Evolutionary conservation across 2,329 filamentous ascomycete genomes (phyloP), one percentile per base, ranked within the genome.

Genomic region (Colletotrichum acutatum): DNA sequence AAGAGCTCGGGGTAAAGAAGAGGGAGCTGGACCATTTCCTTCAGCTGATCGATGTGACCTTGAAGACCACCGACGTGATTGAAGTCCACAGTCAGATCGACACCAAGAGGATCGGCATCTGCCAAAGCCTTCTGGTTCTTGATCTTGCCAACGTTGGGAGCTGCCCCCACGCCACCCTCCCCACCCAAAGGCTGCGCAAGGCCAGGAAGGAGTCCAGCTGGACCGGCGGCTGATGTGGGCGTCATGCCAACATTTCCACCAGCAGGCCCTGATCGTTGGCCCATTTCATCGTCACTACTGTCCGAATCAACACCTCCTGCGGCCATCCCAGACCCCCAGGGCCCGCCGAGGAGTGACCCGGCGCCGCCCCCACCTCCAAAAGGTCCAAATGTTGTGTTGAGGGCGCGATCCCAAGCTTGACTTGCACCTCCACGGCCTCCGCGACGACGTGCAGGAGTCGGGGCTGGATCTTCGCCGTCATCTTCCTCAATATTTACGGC

Each of bases 11-110:
- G 97, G 79, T 99, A 99, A 6, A 98, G 89, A 24, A 99, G 86
- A 2, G 97, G 97, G 74, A 99, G 88, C 76, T 96, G 94, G 22
- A 99, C 96, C 97, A 99, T 99, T 84, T 99, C 97, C 83, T 99
- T 98, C 74, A 99, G 88, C 82, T 98, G 95, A 80, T 98, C 95
- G 80, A 99, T 98, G 80, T 98, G 96, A 46, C 94, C 93, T 80
- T 97, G 92, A 57, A 99, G 85, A 53, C 97, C 97, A 79, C 97
- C 97, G 68, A 99, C 95, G 76, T 95, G 94, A 81, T 94, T 96
- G 81, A 99, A 98, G 79, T 95, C 95, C 74, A 99, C 95, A 78
- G 91, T 96, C 79, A 96, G 86, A 79, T 98, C 95, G 42, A 99
- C 95, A 11, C 97, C 97, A 4, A 99, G 89, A 57, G 97, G 97